Percentiles rank a stretch among this genome's conserved stretches.
Conservation (phyloP, 2,329 filamentous ascomycete species). For the Cladophialophora exuberans region DNA sequence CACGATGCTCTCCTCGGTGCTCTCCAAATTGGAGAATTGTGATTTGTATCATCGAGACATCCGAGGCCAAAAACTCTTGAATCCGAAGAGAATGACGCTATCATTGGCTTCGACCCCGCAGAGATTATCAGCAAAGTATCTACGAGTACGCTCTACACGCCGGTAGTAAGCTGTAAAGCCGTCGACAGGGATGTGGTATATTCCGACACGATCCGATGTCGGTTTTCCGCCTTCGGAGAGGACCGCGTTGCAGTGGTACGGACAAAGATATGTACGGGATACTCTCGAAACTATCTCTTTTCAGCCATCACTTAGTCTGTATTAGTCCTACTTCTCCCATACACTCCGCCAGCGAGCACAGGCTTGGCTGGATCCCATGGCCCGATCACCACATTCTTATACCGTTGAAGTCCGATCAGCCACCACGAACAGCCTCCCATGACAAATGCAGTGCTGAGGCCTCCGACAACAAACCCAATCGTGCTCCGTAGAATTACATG, state of each 20-base stretch:
- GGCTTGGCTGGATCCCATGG: conserved; percentile 97
- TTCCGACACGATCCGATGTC: too few species aligned
- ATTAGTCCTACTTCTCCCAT: conserved; percentile 29
- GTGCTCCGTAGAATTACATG: conserved; percentile 61
- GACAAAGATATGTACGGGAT: too few species aligned
- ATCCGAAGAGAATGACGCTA: too few species aligned
- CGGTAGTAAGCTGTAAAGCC: too few species aligned
- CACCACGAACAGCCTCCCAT: conserved; percentile 98
- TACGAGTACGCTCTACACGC: too few species aligned
- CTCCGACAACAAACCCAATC: conserved; percentile 75
- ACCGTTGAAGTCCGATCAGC: conserved; percentile 95
- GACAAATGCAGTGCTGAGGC: conserved; percentile 71
- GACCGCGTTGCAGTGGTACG: too few species aligned
- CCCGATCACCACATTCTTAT: conserved; percentile 98
- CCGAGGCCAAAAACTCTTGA: neutral
- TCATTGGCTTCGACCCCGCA: conserved; percentile 12
- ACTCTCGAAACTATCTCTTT: neutral
- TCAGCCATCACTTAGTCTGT: conserved; percentile 19
- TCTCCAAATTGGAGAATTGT: too few species aligned
- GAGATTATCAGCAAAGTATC: too few species aligned
- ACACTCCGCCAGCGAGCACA: conserved; percentile 39
- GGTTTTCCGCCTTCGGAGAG: too few species aligned
- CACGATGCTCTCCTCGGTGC: too few species aligned
- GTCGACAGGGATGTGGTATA: too few species aligned
- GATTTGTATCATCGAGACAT: neutral